Evolutionary conservation across 2,329 filamentous ascomycete species (phyloP).

Genomic region (Xylariaceae sp.): DNA sequence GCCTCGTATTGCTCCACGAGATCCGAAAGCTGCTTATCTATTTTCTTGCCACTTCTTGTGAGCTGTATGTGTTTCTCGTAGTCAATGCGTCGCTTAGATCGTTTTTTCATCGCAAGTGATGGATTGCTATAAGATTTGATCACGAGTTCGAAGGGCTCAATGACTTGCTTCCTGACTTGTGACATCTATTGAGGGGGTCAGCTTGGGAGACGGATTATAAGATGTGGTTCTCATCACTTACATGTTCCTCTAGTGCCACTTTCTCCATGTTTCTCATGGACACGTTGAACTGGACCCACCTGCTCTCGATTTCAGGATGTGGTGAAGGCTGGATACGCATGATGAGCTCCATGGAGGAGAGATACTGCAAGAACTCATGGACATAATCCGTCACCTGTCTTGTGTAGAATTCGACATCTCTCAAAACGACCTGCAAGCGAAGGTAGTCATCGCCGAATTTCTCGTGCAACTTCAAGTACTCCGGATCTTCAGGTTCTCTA

Average conservation of each 20-base stretch:
- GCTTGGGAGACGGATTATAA: no score
- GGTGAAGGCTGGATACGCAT: slow-evolving; percentile 70
- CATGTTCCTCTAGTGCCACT: slow-evolving; percentile 80
- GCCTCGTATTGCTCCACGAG: slow-evolving; percentile 86
- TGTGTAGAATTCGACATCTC: slow-evolving; percentile 91
- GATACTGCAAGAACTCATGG: slow-evolving; percentile 74
- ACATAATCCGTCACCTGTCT: slow-evolving; percentile 78
- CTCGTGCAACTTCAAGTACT: slow-evolving; percentile 77
- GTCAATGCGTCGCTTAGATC: slow-evolving; percentile 86
- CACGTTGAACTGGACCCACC: slow-evolving; percentile 89
- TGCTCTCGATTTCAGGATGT: slow-evolving; percentile 84
- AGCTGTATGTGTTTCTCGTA: slow-evolving; percentile 79
- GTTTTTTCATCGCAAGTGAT: slow-evolving; percentile 87
- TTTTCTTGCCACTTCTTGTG: slow-evolving; percentile 76
- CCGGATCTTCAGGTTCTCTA: slow-evolving; percentile 70
- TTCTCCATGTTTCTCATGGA: slow-evolving; percentile 83
- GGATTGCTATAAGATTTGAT: slow-evolving; percentile 81
- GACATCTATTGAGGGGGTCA: slow-evolving; percentile 40
- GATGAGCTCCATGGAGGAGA: slow-evolving; percentile 78
- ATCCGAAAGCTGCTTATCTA: slow-evolving; percentile 81
- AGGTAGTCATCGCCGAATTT: slow-evolving; percentile 91
- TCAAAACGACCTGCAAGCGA: slow-evolving; percentile 84
- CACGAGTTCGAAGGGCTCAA: slow-evolving; percentile 76
- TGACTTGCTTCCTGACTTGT: slow-evolving; percentile 76
- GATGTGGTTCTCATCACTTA: slow-evolving; percentile 42